These are phyloP conservation scores for Dorcoceras hygrometricum DNA, from an alignment of 257 asterid genomes.

Conservation along the genomic window DNA sequence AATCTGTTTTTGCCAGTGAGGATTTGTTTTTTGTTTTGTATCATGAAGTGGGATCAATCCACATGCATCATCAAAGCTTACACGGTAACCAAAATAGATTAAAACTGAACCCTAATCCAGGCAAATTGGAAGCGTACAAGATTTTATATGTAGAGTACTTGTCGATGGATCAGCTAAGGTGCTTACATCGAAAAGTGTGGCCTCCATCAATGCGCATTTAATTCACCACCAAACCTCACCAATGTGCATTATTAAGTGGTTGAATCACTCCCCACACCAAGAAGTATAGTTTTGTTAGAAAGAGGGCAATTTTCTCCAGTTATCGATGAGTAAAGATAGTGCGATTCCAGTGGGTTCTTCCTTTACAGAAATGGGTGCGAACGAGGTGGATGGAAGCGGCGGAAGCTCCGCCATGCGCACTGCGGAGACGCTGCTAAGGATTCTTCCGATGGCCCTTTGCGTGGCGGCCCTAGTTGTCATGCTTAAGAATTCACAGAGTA, in stretches of 20 bases:
- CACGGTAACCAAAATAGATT: background rate
- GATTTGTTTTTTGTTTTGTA: too few relatives aligned
- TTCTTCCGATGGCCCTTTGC: slow-evolving; percentile 69
- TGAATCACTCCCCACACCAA: background rate
- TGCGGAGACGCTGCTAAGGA: slow-evolving; percentile 80
- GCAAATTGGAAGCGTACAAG: background rate
- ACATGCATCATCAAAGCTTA: background rate
- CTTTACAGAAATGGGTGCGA: slow-evolving; percentile 29
- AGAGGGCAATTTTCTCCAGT: background rate
- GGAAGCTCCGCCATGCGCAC: slow-evolving; percentile 60
- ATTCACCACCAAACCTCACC: background rate
- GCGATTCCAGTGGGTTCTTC: slow-evolving; percentile 2
- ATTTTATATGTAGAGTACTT: background rate
- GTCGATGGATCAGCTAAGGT: background rate
- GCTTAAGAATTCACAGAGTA: slow-evolving; percentile 76
- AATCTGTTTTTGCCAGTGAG: too few relatives aligned
- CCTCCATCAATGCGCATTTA: background rate
- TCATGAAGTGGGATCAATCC: too few relatives aligned
- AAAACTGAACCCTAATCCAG: background rate
- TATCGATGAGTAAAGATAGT: slow-evolving; percentile 32
- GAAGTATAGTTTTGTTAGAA: background rate
- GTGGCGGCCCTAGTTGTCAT: slow-evolving; percentile 73
- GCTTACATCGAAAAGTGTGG: background rate
- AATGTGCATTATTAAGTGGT: background rate
- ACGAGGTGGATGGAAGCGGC: slow-evolving; percentile 32